A percentile compares a stretch with the other conserved stretches of the same genome.
Evolutionary conservation across 495 filamentous ascomycete genomes (phyloP).

Genomic region (Bacidia rubella): DNA sequence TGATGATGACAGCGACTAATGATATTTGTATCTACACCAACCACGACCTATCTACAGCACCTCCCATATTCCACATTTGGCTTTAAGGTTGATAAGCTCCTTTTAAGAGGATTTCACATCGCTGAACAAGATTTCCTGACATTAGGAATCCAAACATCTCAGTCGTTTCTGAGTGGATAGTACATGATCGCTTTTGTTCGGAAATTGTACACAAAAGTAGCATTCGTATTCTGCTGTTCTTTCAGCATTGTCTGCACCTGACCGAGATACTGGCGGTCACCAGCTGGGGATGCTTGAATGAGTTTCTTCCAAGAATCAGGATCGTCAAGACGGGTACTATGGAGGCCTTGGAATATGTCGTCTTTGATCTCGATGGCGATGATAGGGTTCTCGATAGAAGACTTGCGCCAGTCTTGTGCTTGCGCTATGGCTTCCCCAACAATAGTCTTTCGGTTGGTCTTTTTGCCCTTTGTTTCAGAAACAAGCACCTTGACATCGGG

Average conservation of each 20-base stretch:
- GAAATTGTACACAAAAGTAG: constrained; percentile 73
- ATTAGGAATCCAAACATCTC: neutral
- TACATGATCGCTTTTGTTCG: constrained; percentile 60
- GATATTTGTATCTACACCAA: too few relatives aligned
- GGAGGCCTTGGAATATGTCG: constrained; percentile 68
- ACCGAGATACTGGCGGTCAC: constrained; percentile 72
- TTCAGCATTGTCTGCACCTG: constrained; percentile 71
- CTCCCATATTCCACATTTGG: too few relatives aligned
- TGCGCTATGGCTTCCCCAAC: constrained; percentile 64
- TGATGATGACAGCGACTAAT: constrained; percentile 62
- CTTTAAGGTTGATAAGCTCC: too few relatives aligned
- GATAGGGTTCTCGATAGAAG: constrained; percentile 61
- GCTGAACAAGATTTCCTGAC: too few relatives aligned
- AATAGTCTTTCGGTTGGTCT: constrained; percentile 72
- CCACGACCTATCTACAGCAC: neutral
- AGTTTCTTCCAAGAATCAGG: constrained; percentile 74
- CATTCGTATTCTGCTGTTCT: constrained; percentile 41
- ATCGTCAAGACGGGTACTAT: constrained; percentile 61
- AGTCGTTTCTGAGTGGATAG: constrained; percentile 46
- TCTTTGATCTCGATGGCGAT: constrained; percentile 81
- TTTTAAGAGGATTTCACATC: too few relatives aligned
- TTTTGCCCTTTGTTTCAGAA: constrained; percentile 72
- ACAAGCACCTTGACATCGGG: constrained; percentile 74
- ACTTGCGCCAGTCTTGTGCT: constrained; percentile 47
- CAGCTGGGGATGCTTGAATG: constrained; percentile 62